Conservation (phyloP, 2,329 filamentous ascomycete genomes). For the Aspergillus bombycis region DNA sequence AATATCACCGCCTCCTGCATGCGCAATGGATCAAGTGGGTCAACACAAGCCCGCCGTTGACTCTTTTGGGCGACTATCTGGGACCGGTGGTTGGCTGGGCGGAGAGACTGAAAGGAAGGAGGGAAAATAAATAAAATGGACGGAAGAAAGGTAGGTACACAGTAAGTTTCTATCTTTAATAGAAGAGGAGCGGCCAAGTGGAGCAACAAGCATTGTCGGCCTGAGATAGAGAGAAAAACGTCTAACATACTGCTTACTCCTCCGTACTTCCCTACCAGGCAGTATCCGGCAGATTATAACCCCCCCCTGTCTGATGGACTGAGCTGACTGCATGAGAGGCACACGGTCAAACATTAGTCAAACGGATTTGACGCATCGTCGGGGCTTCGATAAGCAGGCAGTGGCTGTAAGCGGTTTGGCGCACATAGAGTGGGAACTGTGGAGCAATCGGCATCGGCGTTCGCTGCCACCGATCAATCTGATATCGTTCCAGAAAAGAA, state of each 20-base stretch:
- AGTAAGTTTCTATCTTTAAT: background rate
- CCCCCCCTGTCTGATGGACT: background rate
- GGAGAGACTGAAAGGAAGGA: background rate
- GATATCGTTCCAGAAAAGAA: background rate
- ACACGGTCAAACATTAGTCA: background rate
- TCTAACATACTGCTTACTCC: background rate
- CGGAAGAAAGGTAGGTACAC: background rate
- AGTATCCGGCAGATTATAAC: background rate
- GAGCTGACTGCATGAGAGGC: background rate
- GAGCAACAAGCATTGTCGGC: background rate
- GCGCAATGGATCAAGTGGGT: conserved; percentile 1
- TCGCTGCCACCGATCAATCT: background rate
- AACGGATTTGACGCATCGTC: background rate
- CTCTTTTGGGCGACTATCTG: background rate
- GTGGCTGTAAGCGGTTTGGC: background rate
- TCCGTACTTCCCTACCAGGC: no score
- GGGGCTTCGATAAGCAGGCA: background rate
- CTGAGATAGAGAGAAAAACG: no score
- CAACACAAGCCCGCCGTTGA: background rate
- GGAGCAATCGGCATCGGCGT: background rate
- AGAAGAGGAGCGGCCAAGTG: background rate
- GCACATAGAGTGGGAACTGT: background rate
- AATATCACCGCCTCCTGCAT: background rate
- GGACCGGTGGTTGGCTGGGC: background rate
- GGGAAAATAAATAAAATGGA: background rate